Evolutionary conservation across 1,139 yeast species (phyloP), one percentile per base, ranked within the genome.

Genomic region (Hyphopichia pseudoburtonii): DNA sequence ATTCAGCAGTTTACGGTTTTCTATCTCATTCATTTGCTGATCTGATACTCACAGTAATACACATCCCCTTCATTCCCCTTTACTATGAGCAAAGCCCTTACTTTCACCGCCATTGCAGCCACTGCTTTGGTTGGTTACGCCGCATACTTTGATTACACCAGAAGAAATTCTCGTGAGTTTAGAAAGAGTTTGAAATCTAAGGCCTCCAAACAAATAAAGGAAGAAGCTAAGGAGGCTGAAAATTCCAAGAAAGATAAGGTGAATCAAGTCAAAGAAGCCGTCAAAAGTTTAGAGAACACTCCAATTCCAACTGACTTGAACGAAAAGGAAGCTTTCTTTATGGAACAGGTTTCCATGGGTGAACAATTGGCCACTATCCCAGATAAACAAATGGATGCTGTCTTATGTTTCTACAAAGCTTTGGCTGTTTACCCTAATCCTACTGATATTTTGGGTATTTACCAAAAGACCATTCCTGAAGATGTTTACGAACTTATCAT

Each of bases 341-440:
- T 88, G 75, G 74, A 78, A 47, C 92, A 87, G 63, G 90, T 90
- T 41, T 85, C 89, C 37, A 61, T 74, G 37, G 97, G 96, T 58
- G 97, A 90, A 61, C 82, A 79, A 60, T 68, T 82, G 46, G 75
- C 83, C 39, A 61, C 67, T 33, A 59, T 69, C 30, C 80, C 85
- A 45, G 80, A 77, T 44, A 70, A 73, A 51, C 83, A 82, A 60
- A 64, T 83, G 45, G 87, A 82, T 41, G 84, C 96, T 30, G 97
- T 97, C 30, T 71, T 89, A 50, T 79, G 86, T 51, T 92, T 89
- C 76, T 92, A 92, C 77, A 86, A 89, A 64, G 97, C 97, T n/a
- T 75, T 92, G 57, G 79, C 87, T 26, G 90, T 89, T 35, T 92
- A 90, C 64, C 97, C 98, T 44, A 86, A 86, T 64, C 98, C 97